Base-by-base conservation (phyloP, 192 early-diverging fungal species). In the Mortierella antarctica region DNA sequence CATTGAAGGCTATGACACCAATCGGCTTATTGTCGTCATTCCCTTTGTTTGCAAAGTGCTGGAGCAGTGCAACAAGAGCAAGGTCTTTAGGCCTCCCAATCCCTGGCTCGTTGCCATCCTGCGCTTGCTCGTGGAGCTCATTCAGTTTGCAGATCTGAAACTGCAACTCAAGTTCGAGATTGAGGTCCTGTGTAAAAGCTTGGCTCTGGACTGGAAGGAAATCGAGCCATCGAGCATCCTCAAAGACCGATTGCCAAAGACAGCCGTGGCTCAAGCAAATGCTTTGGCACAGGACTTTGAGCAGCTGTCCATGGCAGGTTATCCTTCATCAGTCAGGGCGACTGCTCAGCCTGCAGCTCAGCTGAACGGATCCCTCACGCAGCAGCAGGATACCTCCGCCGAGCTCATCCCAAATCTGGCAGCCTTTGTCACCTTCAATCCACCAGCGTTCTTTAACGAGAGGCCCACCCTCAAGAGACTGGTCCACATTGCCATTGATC, bases 31-130 rank as follows among this genome's bases (percentile, higher is more conserved):
- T 86, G 95, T 98, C 15, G 97, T 95, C 6, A 98, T 99, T 65
- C 98, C 98, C 45, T 99, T 99, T 76, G 95, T 97, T 10, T 99
- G 98, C 87, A 98, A 98, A 83, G 95, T 98, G 0, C 85, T 99
- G 57, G 96, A 98, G 70, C 96, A 97, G 81, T 90, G 93, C 57
- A 86, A 86, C 23, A 87, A 88, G 51, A 96, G 92, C 69, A 94
- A 89, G 59, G 92, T 98, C 5, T 99, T 99, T 84, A 92, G 91
- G 60, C 94, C 95, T 12, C 97, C 98, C 41, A 98, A 97, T 84
- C 98, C 98, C 15, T 99, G 98, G 98, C 75, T 99, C 51, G 96
- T 99, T 91, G 95, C 94, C 42, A 96, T 97, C 64, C 90, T 99
- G 89, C 89, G 89, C 57, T 87, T 98, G 15, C 83, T 99, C 49